Conservation (phyloP, 805 yeast genomes). For the Nakazawaea ambrosiae region DNA sequence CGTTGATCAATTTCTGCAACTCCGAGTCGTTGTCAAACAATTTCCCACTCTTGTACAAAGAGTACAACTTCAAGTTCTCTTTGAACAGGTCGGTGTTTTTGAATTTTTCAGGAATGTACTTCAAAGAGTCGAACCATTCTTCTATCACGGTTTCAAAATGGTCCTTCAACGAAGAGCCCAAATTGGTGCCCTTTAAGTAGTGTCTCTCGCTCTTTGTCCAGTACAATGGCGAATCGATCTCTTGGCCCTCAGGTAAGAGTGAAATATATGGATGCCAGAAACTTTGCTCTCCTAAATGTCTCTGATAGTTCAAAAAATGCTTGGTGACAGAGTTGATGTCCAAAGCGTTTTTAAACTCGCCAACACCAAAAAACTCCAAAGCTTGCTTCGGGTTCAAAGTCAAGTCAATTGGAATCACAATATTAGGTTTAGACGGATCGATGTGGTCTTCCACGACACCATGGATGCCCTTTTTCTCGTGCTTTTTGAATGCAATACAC, state of each 20-base stretch:
- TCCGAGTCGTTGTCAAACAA: conserved; percentile 11
- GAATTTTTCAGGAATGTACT: conserved; percentile 14
- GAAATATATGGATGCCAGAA: conserved; percentile 23
- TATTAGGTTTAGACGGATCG: conserved; percentile 10
- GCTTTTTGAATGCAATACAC: conserved; percentile 24
- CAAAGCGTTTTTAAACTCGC: neutral
- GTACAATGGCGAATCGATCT: conserved; percentile 55
- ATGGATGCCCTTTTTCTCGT: conserved; percentile 27
- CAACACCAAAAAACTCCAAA: conserved; percentile 3
- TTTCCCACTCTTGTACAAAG: conserved; percentile 12
- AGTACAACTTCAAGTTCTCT: conserved; percentile 22
- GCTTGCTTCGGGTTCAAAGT: conserved; percentile 7
- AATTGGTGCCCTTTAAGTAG: conserved; percentile 60
- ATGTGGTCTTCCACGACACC: conserved; percentile 16
- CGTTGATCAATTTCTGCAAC: neutral
- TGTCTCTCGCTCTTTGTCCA: conserved; percentile 51
- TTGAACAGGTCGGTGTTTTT: conserved; percentile 15
- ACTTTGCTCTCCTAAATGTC: conserved; percentile 6
- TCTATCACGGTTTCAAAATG: conserved; percentile 38
- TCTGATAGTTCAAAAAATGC: conserved; percentile 13
- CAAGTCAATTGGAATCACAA: conserved; percentile 4
- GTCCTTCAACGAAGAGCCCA: conserved; percentile 46
- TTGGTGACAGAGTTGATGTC: conserved; percentile 9
- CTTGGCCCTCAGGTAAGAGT: conserved; percentile 28
- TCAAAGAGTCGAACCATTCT: conserved; percentile 46